phyloP scores from a whole-genome alignment of 768 basidiomycete species.

The Mycena crocata region DNA sequence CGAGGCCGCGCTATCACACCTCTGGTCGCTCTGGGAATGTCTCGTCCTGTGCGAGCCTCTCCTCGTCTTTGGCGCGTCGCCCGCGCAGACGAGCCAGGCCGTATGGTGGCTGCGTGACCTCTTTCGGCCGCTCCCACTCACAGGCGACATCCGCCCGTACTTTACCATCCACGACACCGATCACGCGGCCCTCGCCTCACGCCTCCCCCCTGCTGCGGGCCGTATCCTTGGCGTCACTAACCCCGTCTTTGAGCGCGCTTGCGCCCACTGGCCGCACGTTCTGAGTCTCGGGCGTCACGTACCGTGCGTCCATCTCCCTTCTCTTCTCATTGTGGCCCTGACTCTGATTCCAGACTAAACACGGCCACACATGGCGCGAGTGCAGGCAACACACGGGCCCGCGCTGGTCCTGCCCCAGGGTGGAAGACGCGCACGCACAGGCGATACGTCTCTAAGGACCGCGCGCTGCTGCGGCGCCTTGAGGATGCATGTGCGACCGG shows the following conservation, averaged over 20 bases:
- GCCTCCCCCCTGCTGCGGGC: conserved; percentile 82
- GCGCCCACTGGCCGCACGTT: conserved; percentile 88
- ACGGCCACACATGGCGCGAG: conserved; percentile 33
- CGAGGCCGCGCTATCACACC: conserved; percentile 70
- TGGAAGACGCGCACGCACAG: conserved; percentile 86
- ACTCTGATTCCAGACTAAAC: conserved; percentile 32
- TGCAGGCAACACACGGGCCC: conserved; percentile 35
- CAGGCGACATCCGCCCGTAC: conserved; percentile 89
- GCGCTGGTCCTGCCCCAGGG: conserved; percentile 71
- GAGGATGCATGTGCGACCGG: conserved; percentile 69
- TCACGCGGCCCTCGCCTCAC: conserved; percentile 78
- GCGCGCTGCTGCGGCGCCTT: conserved; percentile 74
- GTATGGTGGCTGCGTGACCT: conserved; percentile 95
- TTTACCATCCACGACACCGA: conserved; percentile 98
- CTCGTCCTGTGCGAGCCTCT: conserved; percentile 91
- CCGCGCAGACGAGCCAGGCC: conserved; percentile 86
- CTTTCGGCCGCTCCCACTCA: conserved; percentile 73
- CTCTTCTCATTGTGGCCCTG: conserved; percentile 17
- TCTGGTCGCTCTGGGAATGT: conserved; percentile 96
- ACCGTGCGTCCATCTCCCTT: conserved; percentile 45
- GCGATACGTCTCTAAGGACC: conserved; percentile 88
- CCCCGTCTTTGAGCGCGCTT: conserved; percentile 84
- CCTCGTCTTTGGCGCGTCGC: conserved; percentile 82
- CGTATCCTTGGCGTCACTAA: conserved; percentile 89
- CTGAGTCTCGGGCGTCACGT: conserved; percentile 71